Percentiles rank a stretch among this genome's conserved stretches.
These are phyloP conservation scores for Rhododendron williamsianum DNA, from an alignment of 148 eudicot species.

Conservation along the genomic window DNA sequence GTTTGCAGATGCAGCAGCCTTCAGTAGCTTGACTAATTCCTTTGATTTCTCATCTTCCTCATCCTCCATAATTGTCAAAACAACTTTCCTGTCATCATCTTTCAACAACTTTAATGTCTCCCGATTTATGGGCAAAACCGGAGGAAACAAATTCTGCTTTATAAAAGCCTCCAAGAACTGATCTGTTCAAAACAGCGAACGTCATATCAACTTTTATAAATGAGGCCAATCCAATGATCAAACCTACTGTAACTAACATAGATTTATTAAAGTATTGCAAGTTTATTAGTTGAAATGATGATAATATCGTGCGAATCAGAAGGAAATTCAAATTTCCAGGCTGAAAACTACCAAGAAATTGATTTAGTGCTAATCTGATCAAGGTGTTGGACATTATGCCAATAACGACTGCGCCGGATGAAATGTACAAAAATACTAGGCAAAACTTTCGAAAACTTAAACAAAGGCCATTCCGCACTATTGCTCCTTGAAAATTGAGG, in stretches of 20 bases:
- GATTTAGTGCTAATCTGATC: background rate
- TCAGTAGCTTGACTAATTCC: slow-evolving; percentile 55
- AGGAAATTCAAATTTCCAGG: background rate
- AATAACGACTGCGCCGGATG: background rate
- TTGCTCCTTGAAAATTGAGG: background rate
- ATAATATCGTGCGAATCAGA: background rate
- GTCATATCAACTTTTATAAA: background rate
- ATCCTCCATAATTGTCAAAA: slow-evolving; percentile 68
- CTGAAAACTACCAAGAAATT: background rate
- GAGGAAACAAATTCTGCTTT: slow-evolving; percentile 73
- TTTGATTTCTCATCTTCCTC: slow-evolving; percentile 57
- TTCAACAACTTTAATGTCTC: slow-evolving; percentile 60
- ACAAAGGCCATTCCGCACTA: background rate
- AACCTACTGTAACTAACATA: background rate
- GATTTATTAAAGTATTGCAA: background rate
- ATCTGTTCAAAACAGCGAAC: slow-evolving; percentile 36
- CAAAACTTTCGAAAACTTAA: background rate
- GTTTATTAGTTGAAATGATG: background rate
- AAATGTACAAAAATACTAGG: background rate
- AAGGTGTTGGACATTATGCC: background rate
- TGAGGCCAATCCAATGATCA: background rate
- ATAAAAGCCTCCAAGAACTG: slow-evolving; percentile 72
- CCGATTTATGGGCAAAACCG: slow-evolving; percentile 62
- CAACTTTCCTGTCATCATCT: slow-evolving; percentile 81
- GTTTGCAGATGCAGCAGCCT: slow-evolving; percentile 95